Percentiles rank a stretch among this genome's conserved stretches.
phyloP scores from a whole-genome alignment of 73 alveolate species.

The Breviolum minutum region DNA sequence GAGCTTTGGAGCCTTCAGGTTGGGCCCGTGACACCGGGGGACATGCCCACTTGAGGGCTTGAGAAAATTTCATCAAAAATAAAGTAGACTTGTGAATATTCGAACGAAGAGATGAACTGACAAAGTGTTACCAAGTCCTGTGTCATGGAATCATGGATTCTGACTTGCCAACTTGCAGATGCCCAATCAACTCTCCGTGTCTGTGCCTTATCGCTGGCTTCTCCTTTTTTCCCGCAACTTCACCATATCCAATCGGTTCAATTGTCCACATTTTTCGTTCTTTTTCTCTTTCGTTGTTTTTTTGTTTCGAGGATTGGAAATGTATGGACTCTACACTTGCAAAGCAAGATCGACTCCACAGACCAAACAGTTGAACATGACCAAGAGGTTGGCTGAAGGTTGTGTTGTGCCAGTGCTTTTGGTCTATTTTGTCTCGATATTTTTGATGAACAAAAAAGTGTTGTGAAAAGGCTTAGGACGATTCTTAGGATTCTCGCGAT shows the following conservation, averaged over 20 bases:
- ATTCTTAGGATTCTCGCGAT: too few species aligned
- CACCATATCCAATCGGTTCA: neutral
- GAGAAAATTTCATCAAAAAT: too few species aligned
- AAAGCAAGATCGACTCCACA: conserved; percentile 26
- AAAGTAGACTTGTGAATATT: too few species aligned
- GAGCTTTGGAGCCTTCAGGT: conserved; percentile 75
- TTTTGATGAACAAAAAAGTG: too few species aligned
- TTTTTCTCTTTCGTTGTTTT: too few species aligned
- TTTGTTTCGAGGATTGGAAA: neutral
- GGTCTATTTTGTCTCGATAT: too few species aligned
- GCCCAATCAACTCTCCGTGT: conserved; percentile 34
- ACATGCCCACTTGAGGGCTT: too few species aligned
- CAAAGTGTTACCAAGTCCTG: too few species aligned
- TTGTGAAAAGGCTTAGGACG: too few species aligned
- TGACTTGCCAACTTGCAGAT: neutral
- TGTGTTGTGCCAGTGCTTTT: too few species aligned
- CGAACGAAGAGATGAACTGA: too few species aligned
- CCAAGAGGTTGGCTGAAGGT: conserved; percentile 4
- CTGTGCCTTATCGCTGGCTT: neutral
- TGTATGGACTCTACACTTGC: conserved; percentile 24
- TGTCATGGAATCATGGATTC: neutral
- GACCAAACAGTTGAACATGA: conserved; percentile 28
- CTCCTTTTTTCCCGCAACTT: neutral
- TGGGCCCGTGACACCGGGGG: too few species aligned
- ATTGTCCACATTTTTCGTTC: neutral